Base-by-base conservation (phyloP, 768 basidiomycete species). In the Lentinula sp. region DNA sequence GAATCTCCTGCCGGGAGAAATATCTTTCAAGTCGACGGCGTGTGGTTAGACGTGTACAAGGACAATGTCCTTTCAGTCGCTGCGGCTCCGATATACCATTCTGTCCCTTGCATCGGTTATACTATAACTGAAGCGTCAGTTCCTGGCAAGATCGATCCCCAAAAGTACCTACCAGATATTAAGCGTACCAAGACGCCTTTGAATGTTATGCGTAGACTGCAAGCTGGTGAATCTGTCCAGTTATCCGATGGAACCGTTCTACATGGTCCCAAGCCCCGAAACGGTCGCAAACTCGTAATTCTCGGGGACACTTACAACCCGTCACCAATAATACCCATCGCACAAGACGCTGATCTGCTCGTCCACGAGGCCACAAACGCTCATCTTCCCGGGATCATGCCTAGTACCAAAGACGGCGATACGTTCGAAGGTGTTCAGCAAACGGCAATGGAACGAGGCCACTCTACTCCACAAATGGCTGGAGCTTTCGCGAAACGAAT, bases 301-400 rank as follows among this genome's bases (percentile, higher is more conserved):
- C 77, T 95, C 39, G 94, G 94, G 0, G 95, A 95, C 66, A 94
- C 93, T 4, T 86, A 80, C 68, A 86, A 96, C 70, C 88, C 89
- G 5, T 85, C 85, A n/a, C 76, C 82, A 4, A 87, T 90, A 40
- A 75, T 75, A 21, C 71, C 75, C 8, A 70, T 93, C 7, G 89
- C 89, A 18, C 70, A 72, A 69, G 84, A 83, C 57, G 82, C 87
- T 34, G 88, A 93, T 63, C 64, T 95, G 46, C 74, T 95, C 32
- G 78, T 96, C 34, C 94, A 97, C 67, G 94, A 97, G 73, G 89
- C 91, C 9, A 96, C 93, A 8, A 96, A 95, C 68, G 90, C 93
- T 1, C 84, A 89, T 73, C 74, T 97, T 3, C 87, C 85, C 1
- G 82, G 78, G 3, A 70, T 91, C 61, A 86, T 90, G 64, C 69